phyloP scores from a whole-genome alignment of 108 stramenopile species.

The Mayamaea pseudoterrestris region DNA sequence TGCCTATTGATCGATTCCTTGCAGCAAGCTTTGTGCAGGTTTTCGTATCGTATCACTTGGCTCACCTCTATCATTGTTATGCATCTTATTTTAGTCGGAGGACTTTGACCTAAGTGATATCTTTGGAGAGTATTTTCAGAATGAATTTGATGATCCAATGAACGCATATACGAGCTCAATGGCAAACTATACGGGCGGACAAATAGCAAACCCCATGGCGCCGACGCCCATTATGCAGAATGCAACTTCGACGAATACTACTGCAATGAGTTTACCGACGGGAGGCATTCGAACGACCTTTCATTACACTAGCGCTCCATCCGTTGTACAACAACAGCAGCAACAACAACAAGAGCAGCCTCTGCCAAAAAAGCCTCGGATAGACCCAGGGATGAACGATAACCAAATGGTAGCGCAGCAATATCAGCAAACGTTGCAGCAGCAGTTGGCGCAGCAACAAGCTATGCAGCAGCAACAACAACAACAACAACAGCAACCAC shows the following conservation, averaged over 20 bases:
- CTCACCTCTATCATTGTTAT: neutral
- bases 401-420: too few species aligned
- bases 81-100: constrained; percentile 8
- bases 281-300: constrained; percentile 51
- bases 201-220: constrained; percentile 7
- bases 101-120: constrained; percentile 63
- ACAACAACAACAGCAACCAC: constrained; percentile 9
- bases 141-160: constrained; percentile 43
- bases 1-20: neutral
- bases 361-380: constrained; percentile 1
- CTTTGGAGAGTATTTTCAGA: constrained; percentile 53
- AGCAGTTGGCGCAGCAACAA: constrained; percentile 14
- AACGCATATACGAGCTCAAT: constrained; percentile 43
- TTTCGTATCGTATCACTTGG: neutral
- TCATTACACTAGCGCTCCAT: constrained; percentile 14
- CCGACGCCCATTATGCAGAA: constrained; percentile 12
- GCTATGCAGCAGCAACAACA: constrained; percentile 9
- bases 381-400: too few species aligned
- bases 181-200: constrained; percentile 28
- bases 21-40: neutral
- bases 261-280: constrained; percentile 25
- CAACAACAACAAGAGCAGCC: constrained; percentile 1
- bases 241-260: constrained; percentile 2
- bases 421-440: too few species aligned
- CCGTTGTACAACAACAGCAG: neutral